Evolutionary conservation across 148 eudicot species (phyloP), one percentile per base, ranked within the genome.

Genomic region (Rhododendron mucronatum): DNA sequence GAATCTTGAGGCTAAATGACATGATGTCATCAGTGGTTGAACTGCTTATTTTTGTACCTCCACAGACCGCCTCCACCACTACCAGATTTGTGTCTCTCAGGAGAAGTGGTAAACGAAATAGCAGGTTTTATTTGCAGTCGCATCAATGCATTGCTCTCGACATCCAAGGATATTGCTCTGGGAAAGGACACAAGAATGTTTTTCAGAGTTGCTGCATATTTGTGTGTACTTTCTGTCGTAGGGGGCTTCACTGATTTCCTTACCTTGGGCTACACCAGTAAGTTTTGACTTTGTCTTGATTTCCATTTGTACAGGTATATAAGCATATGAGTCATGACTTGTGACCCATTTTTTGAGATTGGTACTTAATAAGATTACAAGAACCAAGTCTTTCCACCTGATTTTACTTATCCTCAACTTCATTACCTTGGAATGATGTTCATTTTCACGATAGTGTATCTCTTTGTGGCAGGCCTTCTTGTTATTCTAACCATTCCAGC

Each of bases 31-130:
- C 4, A 41, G 18, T 6, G 75, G 44, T 37, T 82, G 55, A 85
- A n/a, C 67, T 82, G 59, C 80, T 85, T 85, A 1, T 45, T 47
- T 16, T 59, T 35, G 84, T 84, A 86, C 82, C 82, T 85, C 41
- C 85, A 88, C 95, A 96, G 99, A 86, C 97, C 99, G 85, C 88
- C 97, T 89, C 99, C 99, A 55, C 94, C 98, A 57, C 84, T 96
- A 55, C 99, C 97, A 78, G 95, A 96, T 82, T 80, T 95, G 85
- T 82, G 90, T 86, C 83, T 96, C 74, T 91, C 93, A 7, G 94
- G 94, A 90, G 98, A 96, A 57, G 63, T 85, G 41, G 89, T 89
- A 80, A 89, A 91, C 30, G 92, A 90, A 75, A 86, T 81, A n/a
- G 92, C 91, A 76, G 89, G 82, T 87, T 71, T 92, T 30, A 78